Conservation (phyloP, 2,329 filamentous ascomycete species). For the Penicillium oxalicum region DNA sequence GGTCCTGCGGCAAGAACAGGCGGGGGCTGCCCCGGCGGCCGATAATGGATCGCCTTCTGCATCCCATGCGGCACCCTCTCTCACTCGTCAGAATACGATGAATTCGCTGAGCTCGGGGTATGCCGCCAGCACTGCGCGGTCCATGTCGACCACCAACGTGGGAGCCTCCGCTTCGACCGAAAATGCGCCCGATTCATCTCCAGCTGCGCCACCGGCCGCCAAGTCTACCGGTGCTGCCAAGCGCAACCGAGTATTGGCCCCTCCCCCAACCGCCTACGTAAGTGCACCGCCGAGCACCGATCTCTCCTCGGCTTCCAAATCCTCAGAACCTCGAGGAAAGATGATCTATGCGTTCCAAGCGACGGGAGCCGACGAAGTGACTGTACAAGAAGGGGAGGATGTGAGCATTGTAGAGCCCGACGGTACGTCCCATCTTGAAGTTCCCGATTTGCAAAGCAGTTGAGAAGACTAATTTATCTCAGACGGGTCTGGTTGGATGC, state of each 20-base stretch:
- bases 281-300: slow-evolving; percentile 54
- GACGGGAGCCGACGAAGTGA: slow-evolving; percentile 72
- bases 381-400: slow-evolving; percentile 70
- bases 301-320: slow-evolving; percentile 32
- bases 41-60: slow-evolving; percentile 32
- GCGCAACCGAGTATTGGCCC: slow-evolving; percentile 74
- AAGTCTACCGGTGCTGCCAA: slow-evolving; percentile 28
- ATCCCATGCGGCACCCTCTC: slow-evolving; percentile 56
- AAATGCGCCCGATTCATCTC: slow-evolving; percentile 37
- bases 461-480: no score
- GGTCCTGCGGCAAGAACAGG: slow-evolving; percentile 71
- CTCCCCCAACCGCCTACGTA: slow-evolving; percentile 76
- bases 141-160: slow-evolving; percentile 64
- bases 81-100: slow-evolving; percentile 81
- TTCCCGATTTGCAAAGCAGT: no score
- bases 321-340: slow-evolving; percentile 62
- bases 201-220: slow-evolving; percentile 31
- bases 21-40: slow-evolving; percentile 50
- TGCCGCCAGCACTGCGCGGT: slow-evolving; percentile 69
- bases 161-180: slow-evolving; percentile 49
- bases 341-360: slow-evolving; percentile 88
- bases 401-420: slow-evolving; percentile 77
- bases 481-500: slow-evolving; percentile 93
- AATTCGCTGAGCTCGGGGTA: slow-evolving; percentile 86
- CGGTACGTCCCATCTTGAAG: slow-evolving; percentile 54